phyloP scores from a whole-genome alignment of 768 basidiomycete genomes.

The Trametes cinnabarina region DNA sequence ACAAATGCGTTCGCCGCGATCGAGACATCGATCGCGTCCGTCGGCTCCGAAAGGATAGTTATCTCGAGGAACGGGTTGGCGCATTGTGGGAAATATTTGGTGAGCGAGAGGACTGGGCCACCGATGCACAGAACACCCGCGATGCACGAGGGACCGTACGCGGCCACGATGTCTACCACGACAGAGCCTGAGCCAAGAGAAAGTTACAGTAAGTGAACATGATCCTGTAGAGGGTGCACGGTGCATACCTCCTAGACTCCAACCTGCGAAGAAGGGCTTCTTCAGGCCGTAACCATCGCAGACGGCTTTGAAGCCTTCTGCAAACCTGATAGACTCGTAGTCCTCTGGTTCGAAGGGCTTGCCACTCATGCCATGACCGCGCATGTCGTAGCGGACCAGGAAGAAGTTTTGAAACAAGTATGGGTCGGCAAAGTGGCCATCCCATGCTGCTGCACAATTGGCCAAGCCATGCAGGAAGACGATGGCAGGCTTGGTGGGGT shows the following conservation, averaged over 20 bases:
- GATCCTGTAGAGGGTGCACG: no score
- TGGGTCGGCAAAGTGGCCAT: slow-evolving; percentile 35
- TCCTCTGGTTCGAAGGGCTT: slow-evolving; percentile 18
- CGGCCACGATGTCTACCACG: slow-evolving; percentile 13
- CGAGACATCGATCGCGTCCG: slow-evolving; percentile 11
- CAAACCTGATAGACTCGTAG: slow-evolving; percentile 22
- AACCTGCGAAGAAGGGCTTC: slow-evolving; percentile 24
- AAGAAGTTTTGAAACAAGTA: slow-evolving; percentile 27
- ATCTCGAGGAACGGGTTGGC: not conserved
- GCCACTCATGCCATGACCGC: slow-evolving; percentile 30
- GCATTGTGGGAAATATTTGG: not conserved
- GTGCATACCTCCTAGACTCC: slow-evolving; percentile 23
- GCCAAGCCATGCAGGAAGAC: slow-evolving; percentile 44
- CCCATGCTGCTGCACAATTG: slow-evolving; percentile 34
- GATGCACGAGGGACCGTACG: slow-evolving; percentile 16
- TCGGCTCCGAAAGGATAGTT: not conserved
- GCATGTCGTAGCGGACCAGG: slow-evolving; percentile 32
- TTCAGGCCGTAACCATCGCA: slow-evolving; percentile 19
- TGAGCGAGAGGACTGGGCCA: slow-evolving; percentile 19
- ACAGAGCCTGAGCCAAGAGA: slow-evolving; percentile 8
- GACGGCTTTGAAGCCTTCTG: slow-evolving; percentile 31
- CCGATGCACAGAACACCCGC: slow-evolving; percentile 23
- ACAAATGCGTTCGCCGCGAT: slow-evolving; percentile 13
- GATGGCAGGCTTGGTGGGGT: slow-evolving; percentile 35
- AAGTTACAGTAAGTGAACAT: not conserved